Evolutionary conservation across 2,329 filamentous ascomycete genomes (phyloP), one percentile per base, ranked within the genome.

Genomic region (Plenodomus lindquistii): DNA sequence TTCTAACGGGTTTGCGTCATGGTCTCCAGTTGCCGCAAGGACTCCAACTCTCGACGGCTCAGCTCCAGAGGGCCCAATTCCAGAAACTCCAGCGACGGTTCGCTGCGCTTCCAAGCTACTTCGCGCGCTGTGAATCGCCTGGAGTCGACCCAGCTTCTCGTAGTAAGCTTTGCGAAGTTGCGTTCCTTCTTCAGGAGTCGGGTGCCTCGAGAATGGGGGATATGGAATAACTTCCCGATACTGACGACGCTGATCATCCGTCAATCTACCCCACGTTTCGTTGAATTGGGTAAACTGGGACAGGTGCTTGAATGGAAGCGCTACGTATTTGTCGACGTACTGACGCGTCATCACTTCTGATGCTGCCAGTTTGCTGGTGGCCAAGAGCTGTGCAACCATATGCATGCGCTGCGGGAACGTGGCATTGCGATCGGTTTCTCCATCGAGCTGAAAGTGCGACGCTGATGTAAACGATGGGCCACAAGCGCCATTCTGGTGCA

Each of bases 391-490:
- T 1, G 36, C 36, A 2, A 51, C 9, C 2, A 48, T 43, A 13
- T 48, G 40, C 0, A 51, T 48, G 17, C 48, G 48, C 18, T 51
- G 44, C 2, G 40, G 29, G 7, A 51, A 51, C 5, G 44, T 51
- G 6, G 43, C 47, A 5, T 43, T 20, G 13, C 29, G 13, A 1
- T 51, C 48, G n/a, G 47, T 44, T 1, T 17, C 19, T n/a, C 40
- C 39, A 1, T 40, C 24, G n/a, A 39, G 24, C 2, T 17, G 29
- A 17, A 43, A 40, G 11, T 43, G 34, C 5, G 19, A 1, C 10
- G 40, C 36, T 3, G 29, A 44, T 11, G 15, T 24, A 10, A 48
- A 46, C 3, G 39, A 24, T 2, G 40, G 29, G n/a, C 41, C 37
- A 4, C 17, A 31, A n/a, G 48, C 37, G 22, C 44, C 48, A 2